phyloP scores from a whole-genome alignment of 2,329 filamentous ascomycete genomes.

The Monascus ruber region DNA sequence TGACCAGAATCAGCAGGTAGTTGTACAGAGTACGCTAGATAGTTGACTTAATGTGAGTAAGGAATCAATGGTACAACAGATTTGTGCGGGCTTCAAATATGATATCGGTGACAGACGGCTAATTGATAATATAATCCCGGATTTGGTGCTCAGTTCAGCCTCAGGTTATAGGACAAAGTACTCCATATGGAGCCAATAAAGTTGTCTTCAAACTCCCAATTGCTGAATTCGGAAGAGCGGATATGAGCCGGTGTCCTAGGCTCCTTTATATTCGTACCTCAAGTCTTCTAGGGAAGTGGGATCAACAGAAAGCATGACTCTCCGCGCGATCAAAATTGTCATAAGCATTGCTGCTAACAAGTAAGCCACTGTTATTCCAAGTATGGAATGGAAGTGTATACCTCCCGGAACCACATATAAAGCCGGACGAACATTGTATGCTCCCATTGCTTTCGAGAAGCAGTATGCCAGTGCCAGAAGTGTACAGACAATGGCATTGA shows the following conservation, averaged over 20 bases:
- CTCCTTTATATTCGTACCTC: constrained; percentile 32
- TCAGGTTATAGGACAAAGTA: no score
- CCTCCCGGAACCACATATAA: constrained; percentile 28
- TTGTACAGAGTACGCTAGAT: no score
- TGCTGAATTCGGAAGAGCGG: no score
- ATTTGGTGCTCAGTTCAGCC: no score
- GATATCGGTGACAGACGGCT: no score
- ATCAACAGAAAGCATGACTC: constrained; percentile 29
- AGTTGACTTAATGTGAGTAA: no score
- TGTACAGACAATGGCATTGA: constrained; percentile 19
- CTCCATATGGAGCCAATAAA: no score
- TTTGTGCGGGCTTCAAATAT: no score
- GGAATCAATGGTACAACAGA: no score
- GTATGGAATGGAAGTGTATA: constrained; percentile 6
- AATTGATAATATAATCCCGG: no score
- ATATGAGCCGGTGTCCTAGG: constrained; percentile 8
- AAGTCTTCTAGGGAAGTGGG: constrained; percentile 26
- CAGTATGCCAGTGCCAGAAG: constrained; percentile 18
- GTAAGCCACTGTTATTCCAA: constrained; percentile 2
- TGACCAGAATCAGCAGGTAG: no score
- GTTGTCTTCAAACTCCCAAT: no score
- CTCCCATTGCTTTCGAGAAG: constrained; percentile 6
- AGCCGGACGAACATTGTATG: constrained; percentile 11
- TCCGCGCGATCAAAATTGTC: constrained; percentile 19
- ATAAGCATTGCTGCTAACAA: constrained; percentile 20